These are phyloP conservation scores for Lunasporangiospora selenospora DNA, from an alignment of 192 early-diverging fungal species.

Conservation along the genomic window DNA sequence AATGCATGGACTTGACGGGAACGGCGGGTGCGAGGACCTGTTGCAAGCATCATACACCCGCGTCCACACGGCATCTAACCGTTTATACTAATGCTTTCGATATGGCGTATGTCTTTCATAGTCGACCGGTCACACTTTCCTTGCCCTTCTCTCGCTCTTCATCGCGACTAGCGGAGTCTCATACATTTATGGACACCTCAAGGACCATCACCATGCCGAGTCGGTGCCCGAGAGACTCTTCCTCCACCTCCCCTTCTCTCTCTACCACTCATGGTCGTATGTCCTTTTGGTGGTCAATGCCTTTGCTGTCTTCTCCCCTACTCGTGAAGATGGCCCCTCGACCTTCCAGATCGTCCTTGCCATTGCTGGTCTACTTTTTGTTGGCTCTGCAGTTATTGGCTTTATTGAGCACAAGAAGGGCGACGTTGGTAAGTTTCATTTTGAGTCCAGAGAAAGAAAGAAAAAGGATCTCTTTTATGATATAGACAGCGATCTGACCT, in stretches of 20 bases:
- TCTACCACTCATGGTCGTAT: conserved; percentile 69
- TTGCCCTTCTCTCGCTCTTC: conserved; percentile 60
- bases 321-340: conserved; percentile 44
- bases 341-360: conserved; percentile 53
- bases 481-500: too few relatives aligned
- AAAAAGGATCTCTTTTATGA: too few relatives aligned
- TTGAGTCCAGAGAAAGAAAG: not conserved
- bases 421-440: conserved; percentile 49
- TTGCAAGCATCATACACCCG: too few relatives aligned
- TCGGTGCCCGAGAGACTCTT: conserved; percentile 56
- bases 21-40: too few relatives aligned
- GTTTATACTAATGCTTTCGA: too few relatives aligned
- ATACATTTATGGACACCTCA: conserved; percentile 59
- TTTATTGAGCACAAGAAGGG: conserved; percentile 66
- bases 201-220: conserved; percentile 45
- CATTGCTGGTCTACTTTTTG: conserved; percentile 56
- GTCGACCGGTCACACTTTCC: conserved; percentile 53
- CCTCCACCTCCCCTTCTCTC: conserved; percentile 71
- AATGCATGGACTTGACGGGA: too few relatives aligned
- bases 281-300: conserved; percentile 62
- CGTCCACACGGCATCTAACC: too few relatives aligned
- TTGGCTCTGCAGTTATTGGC: conserved; percentile 61
- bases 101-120: too few relatives aligned
- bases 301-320: conserved; percentile 60
- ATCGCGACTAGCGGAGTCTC: conserved; percentile 64